Evolutionary conservation across 2,329 filamentous ascomycete species (phyloP).

Genomic region (Fusarium veterinarium): DNA sequence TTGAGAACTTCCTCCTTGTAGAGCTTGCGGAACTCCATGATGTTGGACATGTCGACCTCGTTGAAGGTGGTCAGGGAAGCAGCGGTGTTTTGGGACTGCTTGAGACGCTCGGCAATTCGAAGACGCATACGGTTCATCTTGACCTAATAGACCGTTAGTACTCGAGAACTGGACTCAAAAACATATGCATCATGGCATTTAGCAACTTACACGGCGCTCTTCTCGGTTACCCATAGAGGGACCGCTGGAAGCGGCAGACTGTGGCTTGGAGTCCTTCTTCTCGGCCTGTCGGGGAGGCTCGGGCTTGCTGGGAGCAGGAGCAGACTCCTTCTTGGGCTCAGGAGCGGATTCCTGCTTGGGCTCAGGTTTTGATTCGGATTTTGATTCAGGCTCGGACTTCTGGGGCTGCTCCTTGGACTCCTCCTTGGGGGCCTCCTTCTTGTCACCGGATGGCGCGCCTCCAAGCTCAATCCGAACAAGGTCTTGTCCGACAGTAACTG

Average conservation of each 20-base stretch:
- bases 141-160: constrained; percentile 66
- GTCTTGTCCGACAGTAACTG: constrained; percentile 93
- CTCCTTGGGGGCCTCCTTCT: constrained; percentile 51
- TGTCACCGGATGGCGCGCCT: constrained; percentile 58
- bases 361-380: constrained; percentile 52
- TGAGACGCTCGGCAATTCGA: constrained; percentile 95
- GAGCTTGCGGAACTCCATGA: constrained; percentile 96
- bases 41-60: constrained; percentile 97
- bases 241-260: constrained; percentile 41
- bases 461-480: constrained; percentile 88
- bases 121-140: constrained; percentile 99
- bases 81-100: constrained; percentile 99
- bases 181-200: neutral
- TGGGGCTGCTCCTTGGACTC: constrained; percentile 52
- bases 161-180: neutral
- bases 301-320: constrained; percentile 43
- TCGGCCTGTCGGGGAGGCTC: constrained; percentile 37
- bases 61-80: constrained; percentile 98
- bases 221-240: constrained; percentile 76
- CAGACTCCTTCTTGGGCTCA: constrained; percentile 50
- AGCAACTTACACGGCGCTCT: constrained; percentile 80
- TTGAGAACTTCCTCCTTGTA: constrained; percentile 98
- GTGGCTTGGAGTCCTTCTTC: constrained; percentile 45
- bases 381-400: constrained; percentile 50
- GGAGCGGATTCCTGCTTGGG: constrained; percentile 46